Evolutionary conservation across 2,329 filamentous ascomycete genomes (phyloP).

Genomic region (Graphilbum ipis-grandicollis): DNA sequence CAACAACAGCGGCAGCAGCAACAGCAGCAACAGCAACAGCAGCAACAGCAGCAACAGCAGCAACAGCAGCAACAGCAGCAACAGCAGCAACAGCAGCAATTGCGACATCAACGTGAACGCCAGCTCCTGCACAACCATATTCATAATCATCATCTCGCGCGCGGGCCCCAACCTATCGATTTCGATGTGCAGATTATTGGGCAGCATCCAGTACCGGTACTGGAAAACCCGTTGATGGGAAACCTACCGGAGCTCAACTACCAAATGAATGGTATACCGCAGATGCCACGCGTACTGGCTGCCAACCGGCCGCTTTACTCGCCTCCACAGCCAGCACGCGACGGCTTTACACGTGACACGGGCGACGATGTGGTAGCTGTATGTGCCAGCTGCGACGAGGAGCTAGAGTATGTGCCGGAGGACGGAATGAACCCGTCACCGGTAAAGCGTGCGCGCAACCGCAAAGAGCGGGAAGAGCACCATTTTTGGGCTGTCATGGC

Average conservation of each 20-base stretch:
- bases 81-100: too few relatives aligned
- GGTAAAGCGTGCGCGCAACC: conserved; percentile 23
- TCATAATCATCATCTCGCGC: too few relatives aligned
- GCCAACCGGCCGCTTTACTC: conserved; percentile 35
- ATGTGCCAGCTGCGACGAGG: conserved; percentile 74
- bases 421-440: conserved; percentile 15
- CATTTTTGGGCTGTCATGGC: conserved; percentile 85
- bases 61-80: too few relatives aligned
- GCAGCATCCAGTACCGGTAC: conserved; percentile 4
- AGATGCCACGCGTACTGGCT: not conserved
- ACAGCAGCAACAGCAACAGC: not conserved
- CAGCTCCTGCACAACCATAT: too few relatives aligned
- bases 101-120: too few relatives aligned
- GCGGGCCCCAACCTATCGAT: conserved; percentile 9
- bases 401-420: conserved; percentile 56
- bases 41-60: too few relatives aligned
- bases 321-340: conserved; percentile 42
- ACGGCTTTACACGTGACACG: conserved; percentile 70
- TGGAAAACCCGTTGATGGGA: conserved; percentile 13
- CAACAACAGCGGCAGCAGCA: too few relatives aligned
- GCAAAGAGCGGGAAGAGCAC: conserved; percentile 46
- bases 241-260: conserved; percentile 18
- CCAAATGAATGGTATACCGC: conserved; percentile 14
- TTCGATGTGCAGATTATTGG: conserved; percentile 13
- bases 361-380: conserved; percentile 55